Evolutionary conservation across 1,139 yeast species (phyloP), one percentile per base, ranked within the genome.

Genomic region (Taphrina sp.): DNA sequence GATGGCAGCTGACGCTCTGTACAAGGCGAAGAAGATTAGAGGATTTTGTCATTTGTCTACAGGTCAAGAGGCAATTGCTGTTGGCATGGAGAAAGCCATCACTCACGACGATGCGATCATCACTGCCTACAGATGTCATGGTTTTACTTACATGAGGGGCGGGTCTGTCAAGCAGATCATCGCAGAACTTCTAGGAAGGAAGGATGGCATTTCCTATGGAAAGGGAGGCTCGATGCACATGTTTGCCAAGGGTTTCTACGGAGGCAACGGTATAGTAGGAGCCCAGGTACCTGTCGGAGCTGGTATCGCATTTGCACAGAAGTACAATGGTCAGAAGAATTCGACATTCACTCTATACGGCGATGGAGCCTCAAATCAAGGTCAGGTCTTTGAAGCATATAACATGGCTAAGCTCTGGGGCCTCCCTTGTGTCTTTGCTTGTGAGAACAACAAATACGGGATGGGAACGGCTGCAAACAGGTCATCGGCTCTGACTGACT

Each of bases 151-250:
- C 77, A 83, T 87, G 85, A 82, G 98, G 73, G 98, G 98, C 63
- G 87, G 95, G 31, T 77, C 95, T 26, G 95, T 90, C 64, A 83
- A 86, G 73, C 83, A 80, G 60, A 95, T 92, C 61, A 76, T 94
- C 66, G 97, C 95, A 61, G 98, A 92, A 75, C 79, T 92, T 73
- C 85, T 92, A 90, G 98, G 98, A 66, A 86, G 85, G 76, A 83
- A 96, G 76, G 75, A 84, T 58, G 98, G 98, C 76, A 94, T 87
- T 61, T 85, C 96, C 43, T 84, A 76, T 74, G 98, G 98, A 76
- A 92, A 92, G 75, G 98, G 98, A 75, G 98, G 98, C 65, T 92
- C 98, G 62, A 92, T 92, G 98, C 98, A 92, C 77, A 87, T 92
- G 92, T 92, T 85, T 72, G 87, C 95, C 57, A 83, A 84, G 47